Evolutionary conservation across 305 asterid species (phyloP).

Genomic region (Fraxinus angustifolia): DNA sequence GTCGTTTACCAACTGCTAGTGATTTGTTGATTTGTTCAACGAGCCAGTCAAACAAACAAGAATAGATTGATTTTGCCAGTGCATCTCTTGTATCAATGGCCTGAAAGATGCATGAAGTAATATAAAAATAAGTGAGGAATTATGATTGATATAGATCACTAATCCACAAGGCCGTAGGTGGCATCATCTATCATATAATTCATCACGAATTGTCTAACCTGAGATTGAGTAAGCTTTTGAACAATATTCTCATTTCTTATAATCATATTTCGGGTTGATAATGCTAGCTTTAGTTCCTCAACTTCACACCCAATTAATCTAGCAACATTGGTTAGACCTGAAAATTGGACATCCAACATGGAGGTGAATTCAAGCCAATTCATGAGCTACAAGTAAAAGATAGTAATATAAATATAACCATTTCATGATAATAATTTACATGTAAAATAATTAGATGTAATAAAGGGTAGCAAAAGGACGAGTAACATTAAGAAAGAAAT

Average conservation of each 20-base stretch:
- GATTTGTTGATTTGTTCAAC: conserved; percentile 95
- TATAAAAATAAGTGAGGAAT: background rate
- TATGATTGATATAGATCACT: background rate
- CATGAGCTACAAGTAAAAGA: conserved; percentile 9
- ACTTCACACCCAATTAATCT: conserved; percentile 65
- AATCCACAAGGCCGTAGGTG: background rate
- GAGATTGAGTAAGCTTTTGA: conserved; percentile 78
- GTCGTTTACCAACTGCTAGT: conserved; percentile 82
- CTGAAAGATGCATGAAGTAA: conserved; percentile 41
- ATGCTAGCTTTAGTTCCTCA: conserved; percentile 70
- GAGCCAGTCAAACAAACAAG: conserved; percentile 95
- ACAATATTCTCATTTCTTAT: conserved; percentile 76
- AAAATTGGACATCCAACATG: conserved; percentile 22
- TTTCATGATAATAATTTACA: background rate
- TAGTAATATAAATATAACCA: background rate
- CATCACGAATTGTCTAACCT: conserved; percentile 43
- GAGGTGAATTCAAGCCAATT: conserved; percentile 12
- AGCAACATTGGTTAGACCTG: conserved; percentile 73
- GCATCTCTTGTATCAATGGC: conserved; percentile 94
- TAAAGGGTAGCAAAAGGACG: background rate
- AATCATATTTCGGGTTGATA: conserved; percentile 91
- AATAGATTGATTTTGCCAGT: conserved; percentile 85
- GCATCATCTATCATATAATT: conserved; percentile 8
- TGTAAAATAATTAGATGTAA: background rate
- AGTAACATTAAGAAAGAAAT: background rate